Base-by-base conservation (phyloP, 2,329 filamentous ascomycete genomes). In the Fusarium citri region DNA sequence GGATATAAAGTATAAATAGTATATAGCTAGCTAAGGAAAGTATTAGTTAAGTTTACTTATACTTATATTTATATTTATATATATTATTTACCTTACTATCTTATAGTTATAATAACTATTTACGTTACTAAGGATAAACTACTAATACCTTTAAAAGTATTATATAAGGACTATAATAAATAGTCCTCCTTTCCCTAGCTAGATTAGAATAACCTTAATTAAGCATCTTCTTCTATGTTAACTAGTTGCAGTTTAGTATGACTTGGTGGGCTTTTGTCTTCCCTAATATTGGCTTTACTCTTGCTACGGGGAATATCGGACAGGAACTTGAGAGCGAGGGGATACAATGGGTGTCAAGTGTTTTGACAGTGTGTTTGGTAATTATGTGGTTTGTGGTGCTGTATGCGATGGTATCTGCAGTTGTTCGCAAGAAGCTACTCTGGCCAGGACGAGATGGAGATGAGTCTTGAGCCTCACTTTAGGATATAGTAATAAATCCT, bases 251-350 rank as follows among this genome's bases (percentile, higher is more conserved):
- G 10, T 76, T 71, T 15, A 73, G 72, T n/a, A 71, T 76, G 72
- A 56, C 69, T 6, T 76, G 74, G 74, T 76, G 74, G 73, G 72
- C 74, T 9, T 65, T 76, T 43, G 66, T 76, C 9, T 76, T 76
- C n/a, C 73, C 74, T 8, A 76, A 75, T n/a, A 62, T 76, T 8
- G 74, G 74, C 8, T 76, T 74, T 22, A 66, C 68, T 1, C 60
- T 76, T 12, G 74, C 73, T 6, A 76, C 74, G 5, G 72, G 50
- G 1, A 58, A 45, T n/a, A 76, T 76, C 10, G 72, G 74, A 1
- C 46, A 76, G 25, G 68, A 75, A 26, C 47, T 76, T n/a, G 64
- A 70, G 4, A 75, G 72, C n/a, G 51, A 59, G 23, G 69, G 47
- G 5, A 71, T 76, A 16, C 43, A 71, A 25, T 76, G 74, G 72